These are phyloP conservation scores for Tuber magnatum DNA, from an alignment of 495 filamentous ascomycete species.

Conservation along the genomic window DNA sequence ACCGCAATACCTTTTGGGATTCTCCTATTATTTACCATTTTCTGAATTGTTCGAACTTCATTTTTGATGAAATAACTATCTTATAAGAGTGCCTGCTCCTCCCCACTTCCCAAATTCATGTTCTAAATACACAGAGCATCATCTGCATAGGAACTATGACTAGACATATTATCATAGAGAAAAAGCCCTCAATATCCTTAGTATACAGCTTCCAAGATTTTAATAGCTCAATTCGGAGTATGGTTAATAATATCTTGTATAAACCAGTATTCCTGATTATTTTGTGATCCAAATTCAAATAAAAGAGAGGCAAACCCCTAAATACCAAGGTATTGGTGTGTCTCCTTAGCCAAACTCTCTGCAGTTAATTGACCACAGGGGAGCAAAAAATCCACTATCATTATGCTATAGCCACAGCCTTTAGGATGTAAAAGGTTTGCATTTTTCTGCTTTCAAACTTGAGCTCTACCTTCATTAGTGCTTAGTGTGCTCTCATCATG, in stretches of 20 bases:
- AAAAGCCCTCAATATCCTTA: background rate
- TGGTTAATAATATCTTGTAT: background rate
- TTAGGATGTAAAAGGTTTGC: background rate
- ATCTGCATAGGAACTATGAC: conserved; percentile 8
- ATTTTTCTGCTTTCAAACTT: background rate
- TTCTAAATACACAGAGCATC: conserved; percentile 8
- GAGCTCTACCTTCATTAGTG: background rate
- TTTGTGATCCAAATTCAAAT: background rate
- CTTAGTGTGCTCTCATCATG: background rate
- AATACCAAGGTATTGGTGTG: background rate
- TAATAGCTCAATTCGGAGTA: background rate
- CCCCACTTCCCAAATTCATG: conserved; percentile 11
- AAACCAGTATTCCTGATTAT: background rate
- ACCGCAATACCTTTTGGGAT: background rate
- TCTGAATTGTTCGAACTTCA: background rate
- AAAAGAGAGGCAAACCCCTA: background rate
- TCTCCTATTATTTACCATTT: background rate
- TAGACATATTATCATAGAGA: conserved; percentile 12
- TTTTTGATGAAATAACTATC: background rate
- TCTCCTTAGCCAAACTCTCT: background rate
- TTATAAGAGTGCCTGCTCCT: background rate
- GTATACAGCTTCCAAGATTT: conserved; percentile 5
- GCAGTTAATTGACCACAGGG: background rate
- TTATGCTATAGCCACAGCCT: background rate
- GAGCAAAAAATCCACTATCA: background rate